A percentile compares a stretch with the other conserved stretches of the same genome.
These are phyloP conservation scores for Ceratocystis cubensis DNA, from an alignment of 2,329 filamentous ascomycete species.

Conservation along the genomic window DNA sequence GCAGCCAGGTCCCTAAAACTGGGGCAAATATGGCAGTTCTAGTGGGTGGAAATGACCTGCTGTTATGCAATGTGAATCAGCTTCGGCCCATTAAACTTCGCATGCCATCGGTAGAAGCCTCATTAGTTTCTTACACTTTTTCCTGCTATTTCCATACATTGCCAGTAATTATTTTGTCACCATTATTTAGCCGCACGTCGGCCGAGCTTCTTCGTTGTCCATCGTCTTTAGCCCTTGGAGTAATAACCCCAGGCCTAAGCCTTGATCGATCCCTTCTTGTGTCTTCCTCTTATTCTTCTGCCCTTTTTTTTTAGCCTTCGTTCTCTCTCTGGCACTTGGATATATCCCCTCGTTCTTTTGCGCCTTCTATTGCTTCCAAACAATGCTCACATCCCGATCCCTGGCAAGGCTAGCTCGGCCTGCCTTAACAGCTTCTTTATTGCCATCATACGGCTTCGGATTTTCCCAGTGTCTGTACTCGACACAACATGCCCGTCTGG, in stretches of 20 bases:
- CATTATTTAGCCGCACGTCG: neutral
- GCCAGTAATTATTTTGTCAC: neutral
- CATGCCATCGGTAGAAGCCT: neutral
- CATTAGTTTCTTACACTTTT: neutral
- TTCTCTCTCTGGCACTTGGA: neutral
- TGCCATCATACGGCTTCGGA: neutral
- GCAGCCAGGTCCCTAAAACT: neutral
- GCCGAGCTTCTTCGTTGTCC: neutral
- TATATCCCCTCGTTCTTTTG: neutral
- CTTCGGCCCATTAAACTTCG: neutral
- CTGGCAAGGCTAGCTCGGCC: slow-evolving; percentile 12
- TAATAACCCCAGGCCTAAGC: neutral
- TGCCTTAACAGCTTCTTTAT: neutral
- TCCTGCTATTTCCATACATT: neutral
- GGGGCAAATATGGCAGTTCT: neutral
- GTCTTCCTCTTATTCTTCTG: neutral
- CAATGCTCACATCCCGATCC: slow-evolving; percentile 12
- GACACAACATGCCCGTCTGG: neutral
- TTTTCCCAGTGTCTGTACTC: slow-evolving; percentile 8
- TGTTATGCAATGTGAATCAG: neutral
- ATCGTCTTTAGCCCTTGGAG: neutral
- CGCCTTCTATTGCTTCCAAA: neutral
- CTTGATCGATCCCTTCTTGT: neutral
- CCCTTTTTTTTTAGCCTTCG: neutral
- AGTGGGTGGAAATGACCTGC: too few relatives aligned